Evolutionary conservation across 177 flowering plant genomes (phyloP), one percentile per base, ranked within the genome.

Genomic region (Tripterygium wilfordii): DNA sequence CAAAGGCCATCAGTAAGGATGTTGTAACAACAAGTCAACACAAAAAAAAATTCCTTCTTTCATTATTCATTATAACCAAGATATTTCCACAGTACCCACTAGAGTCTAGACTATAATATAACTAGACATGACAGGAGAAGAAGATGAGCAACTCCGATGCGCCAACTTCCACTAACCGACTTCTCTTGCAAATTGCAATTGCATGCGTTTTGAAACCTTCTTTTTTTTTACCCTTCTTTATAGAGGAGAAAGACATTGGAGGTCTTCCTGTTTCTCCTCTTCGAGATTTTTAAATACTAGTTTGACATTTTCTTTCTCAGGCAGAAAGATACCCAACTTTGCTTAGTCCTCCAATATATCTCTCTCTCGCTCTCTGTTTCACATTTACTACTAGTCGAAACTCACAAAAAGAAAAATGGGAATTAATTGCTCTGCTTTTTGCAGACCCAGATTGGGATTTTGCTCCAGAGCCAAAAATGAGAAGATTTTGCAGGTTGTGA

Each of bases 141-240:
- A 36, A n/a, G n/a, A n/a, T n/a, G n/a, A n/a, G n/a, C n/a, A n/a
- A n/a, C n/a, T n/a, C n/a, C n/a, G n/a, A n/a, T n/a, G n/a, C n/a
- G 40, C 40, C 18, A 36, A 4, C 40, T 17, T 36, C 64, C 64
- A 54, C 64, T 64, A 54, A 26, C 64, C 63, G 38, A 38, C 63
- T 41, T 16, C 13, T 39, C 23, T n/a, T n/a, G n/a, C n/a, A n/a
- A n/a, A n/a, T n/a, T n/a, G n/a, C n/a, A n/a, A n/a, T 58, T 54
- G 64, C 68, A 64, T 54, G 68, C 68, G 60, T 54, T 56, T 54
- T 49, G 63, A 64, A 50, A 58, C 20, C 10, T 20, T 10, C 3
- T 0, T 14, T 14, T 8, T 45, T 17, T 29, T 31, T 16, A 23
- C 10, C 33, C 17, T 24, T 30, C 8, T n/a, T 23, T 15, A 14